Evolutionary conservation across 1,284 basidiomycete genomes (phyloP).

Genomic region (Melampsora larici-populina): DNA sequence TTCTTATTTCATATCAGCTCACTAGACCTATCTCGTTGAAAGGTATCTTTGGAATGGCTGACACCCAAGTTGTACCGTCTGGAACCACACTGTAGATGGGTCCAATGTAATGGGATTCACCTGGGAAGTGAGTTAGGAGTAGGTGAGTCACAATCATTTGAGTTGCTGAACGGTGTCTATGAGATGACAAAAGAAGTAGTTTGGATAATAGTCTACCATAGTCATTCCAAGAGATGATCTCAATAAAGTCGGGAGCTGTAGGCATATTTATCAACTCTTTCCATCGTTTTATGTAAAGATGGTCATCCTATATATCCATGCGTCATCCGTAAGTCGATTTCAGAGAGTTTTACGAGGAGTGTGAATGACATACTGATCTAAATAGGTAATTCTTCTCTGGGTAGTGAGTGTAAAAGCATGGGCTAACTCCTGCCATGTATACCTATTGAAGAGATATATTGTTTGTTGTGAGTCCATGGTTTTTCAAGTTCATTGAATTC

Average conservation of each 20-base stretch:
- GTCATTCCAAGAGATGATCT: conserved; percentile 43
- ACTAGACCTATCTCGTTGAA: background rate
- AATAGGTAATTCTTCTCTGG: conserved; percentile 35
- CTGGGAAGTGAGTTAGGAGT: background rate
- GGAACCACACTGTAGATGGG: background rate
- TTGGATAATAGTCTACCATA: too few relatives aligned
- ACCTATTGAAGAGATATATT: background rate
- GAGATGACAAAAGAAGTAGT: too few relatives aligned
- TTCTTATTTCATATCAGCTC: background rate
- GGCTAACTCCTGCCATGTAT: conserved; percentile 42
- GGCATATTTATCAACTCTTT: conserved; percentile 33
- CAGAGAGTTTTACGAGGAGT: background rate
- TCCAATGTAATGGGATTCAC: conserved; percentile 40
- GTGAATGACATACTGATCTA: conserved; percentile 2
- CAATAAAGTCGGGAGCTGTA: conserved; percentile 23
- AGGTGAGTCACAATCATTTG: too few relatives aligned
- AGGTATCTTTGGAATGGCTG: conserved; percentile 2
- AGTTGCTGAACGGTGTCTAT: too few relatives aligned
- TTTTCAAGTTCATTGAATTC: background rate
- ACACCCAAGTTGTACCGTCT: conserved; percentile 40
- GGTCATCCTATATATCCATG: conserved; percentile 21
- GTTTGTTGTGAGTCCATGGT: background rate
- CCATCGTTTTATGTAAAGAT: conserved; percentile 40
- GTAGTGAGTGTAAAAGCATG: conserved; percentile 41
- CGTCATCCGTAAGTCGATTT: background rate